Evolutionary conservation across 441 rosid species (phyloP).

Genomic region (Bocquillonia castaneifolia): DNA sequence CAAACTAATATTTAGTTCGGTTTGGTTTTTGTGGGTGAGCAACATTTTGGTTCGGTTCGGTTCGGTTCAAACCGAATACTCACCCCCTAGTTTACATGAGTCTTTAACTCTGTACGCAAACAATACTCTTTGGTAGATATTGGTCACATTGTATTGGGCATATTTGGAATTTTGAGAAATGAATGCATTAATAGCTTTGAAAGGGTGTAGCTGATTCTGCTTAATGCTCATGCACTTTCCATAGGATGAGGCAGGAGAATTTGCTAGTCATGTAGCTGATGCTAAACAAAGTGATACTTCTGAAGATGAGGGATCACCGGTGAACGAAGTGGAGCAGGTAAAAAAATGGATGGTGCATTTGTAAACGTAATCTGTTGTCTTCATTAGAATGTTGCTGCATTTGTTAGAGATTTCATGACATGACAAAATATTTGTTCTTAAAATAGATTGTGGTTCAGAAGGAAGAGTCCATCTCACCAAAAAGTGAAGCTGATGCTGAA

Average conservation of each 20-base stretch:
- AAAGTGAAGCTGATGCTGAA: slow-evolving; percentile 37
- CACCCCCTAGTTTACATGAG: too few species aligned
- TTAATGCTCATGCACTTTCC: slow-evolving; percentile 6
- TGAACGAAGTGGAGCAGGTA: slow-evolving; percentile 42
- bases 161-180: not conserved
- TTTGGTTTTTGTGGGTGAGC: too few species aligned
- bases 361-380: slow-evolving; percentile 4
- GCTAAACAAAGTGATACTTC: slow-evolving; percentile 30
- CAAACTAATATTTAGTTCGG: too few species aligned
- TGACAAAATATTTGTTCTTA: slow-evolving; percentile 23
- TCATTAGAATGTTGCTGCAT: not conserved
- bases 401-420: not conserved
- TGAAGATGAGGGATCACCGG: slow-evolving; percentile 30
- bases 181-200: not conserved
- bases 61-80: too few species aligned
- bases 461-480: slow-evolving; percentile 34
- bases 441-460: slow-evolving; percentile 39
- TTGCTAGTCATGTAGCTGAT: slow-evolving; percentile 33
- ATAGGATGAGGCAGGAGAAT: slow-evolving; percentile 27
- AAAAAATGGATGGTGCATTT: not conserved
- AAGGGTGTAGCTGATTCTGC: slow-evolving; percentile 8
- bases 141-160: not conserved
- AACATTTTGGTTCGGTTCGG: too few species aligned
- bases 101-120: not conserved
- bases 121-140: not conserved